Evolutionary conservation across 768 basidiomycete species (phyloP).

Genomic region (Dioszegia hungarica): DNA sequence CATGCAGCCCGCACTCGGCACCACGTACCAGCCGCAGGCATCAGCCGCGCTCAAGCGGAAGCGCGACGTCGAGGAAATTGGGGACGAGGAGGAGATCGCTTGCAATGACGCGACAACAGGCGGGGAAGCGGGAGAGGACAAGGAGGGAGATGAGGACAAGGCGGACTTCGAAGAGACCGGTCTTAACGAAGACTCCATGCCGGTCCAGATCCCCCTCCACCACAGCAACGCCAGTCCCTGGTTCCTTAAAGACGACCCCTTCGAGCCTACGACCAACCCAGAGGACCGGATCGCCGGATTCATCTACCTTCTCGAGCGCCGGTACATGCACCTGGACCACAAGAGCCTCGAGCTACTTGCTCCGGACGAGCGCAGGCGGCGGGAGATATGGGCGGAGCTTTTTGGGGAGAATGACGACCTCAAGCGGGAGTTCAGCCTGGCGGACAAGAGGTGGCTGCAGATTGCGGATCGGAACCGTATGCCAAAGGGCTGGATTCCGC

Average conservation of each 20-base stretch:
- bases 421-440: background rate
- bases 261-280: background rate
- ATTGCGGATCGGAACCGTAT: background rate
- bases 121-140: background rate
- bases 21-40: too few relatives aligned
- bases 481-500: constrained; percentile 1
- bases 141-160: background rate
- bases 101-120: background rate
- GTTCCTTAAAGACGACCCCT: background rate
- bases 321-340: background rate
- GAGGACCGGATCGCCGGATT: background rate
- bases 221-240: background rate
- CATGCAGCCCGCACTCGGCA: too few relatives aligned
- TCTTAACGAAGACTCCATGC: background rate
- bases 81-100: background rate
- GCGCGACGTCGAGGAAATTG: background rate
- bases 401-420: constrained; percentile 5
- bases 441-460: constrained; percentile 1
- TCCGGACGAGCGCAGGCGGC: background rate
- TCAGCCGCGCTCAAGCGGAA: background rate
- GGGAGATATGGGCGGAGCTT: constrained; percentile 3
- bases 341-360: background rate
- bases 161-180: background rate
- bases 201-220: background rate
- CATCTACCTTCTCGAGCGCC: background rate